Conservation (phyloP, 345 rosid genomes). For the Durio zibethinus region DNA sequence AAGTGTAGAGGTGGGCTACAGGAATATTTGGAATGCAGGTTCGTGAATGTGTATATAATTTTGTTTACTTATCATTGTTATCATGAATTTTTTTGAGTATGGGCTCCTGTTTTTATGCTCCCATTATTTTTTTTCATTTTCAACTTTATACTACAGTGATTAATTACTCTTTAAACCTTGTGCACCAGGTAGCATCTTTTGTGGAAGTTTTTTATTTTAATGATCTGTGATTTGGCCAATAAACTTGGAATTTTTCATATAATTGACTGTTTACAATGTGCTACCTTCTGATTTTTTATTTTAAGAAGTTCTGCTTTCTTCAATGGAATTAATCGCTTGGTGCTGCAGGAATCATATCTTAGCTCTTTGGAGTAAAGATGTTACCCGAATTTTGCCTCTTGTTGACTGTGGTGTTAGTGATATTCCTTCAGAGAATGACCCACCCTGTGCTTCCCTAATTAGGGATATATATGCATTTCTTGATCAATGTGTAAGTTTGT, state of each 20-base stretch:
- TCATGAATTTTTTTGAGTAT: neutral
- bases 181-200: neutral
- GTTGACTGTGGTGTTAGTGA: constrained; percentile 61
- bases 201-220: neutral
- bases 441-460: constrained; percentile 55
- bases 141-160: neutral
- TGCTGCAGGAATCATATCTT: constrained; percentile 80
- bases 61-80: neutral
- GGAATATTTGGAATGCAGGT: constrained; percentile 97
- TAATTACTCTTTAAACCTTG: constrained; percentile 3
- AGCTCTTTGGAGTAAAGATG: constrained; percentile 84
- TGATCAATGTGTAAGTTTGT: constrained; percentile 82
- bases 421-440: constrained; percentile 52
- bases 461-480: constrained; percentile 87
- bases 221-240: neutral
- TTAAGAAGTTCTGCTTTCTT: constrained; percentile 4
- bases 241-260: neutral
- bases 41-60: neutral
- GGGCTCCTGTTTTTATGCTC: neutral
- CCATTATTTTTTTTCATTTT: neutral
- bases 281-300: constrained; percentile 7
- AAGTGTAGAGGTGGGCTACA: constrained; percentile 92
- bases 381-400: constrained; percentile 73
- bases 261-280: too few species aligned
- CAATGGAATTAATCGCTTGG: constrained; percentile 9